These are phyloP conservation scores for Karstenula rhodostoma DNA, from an alignment of 2,329 filamentous ascomycete genomes.

Conservation along the genomic window DNA sequence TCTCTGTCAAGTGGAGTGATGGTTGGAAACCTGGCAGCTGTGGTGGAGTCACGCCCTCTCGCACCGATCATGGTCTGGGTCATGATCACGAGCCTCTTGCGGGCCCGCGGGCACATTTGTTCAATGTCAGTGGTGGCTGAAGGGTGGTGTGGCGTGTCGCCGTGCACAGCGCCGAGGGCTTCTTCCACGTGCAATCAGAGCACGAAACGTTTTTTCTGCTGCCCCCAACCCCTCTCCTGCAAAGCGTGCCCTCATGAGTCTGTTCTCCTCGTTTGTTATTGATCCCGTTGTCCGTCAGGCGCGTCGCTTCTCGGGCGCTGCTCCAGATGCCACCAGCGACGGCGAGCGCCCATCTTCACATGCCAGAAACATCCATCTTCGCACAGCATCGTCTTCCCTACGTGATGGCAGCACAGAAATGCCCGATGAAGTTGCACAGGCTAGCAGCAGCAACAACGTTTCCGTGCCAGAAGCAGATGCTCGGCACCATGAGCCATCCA, in stretches of 20 bases:
- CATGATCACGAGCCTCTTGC: slow-evolving; percentile 9
- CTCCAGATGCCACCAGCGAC: slow-evolving; percentile 26
- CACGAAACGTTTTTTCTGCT: slow-evolving; percentile 9
- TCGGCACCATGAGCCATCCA: slow-evolving; percentile 31
- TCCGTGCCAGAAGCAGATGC: slow-evolving; percentile 24
- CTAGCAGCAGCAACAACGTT: slow-evolving; percentile 13
- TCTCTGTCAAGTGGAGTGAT: neutral
- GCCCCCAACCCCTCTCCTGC: slow-evolving; percentile 5
- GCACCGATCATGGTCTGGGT: neutral
- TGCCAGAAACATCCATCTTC: slow-evolving; percentile 31
- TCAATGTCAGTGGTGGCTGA: slow-evolving; percentile 4
- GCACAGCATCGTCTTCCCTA: slow-evolving; percentile 18
- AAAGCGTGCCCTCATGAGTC: slow-evolving; percentile 46
- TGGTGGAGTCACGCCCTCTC: neutral
- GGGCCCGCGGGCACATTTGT: neutral
- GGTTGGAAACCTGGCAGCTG: neutral
- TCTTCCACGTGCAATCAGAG: neutral
- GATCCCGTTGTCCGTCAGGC: slow-evolving; percentile 51
- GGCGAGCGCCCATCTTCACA: slow-evolving; percentile 32
- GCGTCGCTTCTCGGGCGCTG: slow-evolving; percentile 47
- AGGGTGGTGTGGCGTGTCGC: slow-evolving; percentile 7
- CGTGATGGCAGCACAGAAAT: slow-evolving; percentile 19
- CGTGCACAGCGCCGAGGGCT: neutral
- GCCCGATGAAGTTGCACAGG: slow-evolving; percentile 20
- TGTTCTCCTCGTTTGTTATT: slow-evolving; percentile 51